These are phyloP conservation scores for Cicer pinnatifidum DNA, from an alignment of 306 rosid genomes.

Conservation along the genomic window DNA sequence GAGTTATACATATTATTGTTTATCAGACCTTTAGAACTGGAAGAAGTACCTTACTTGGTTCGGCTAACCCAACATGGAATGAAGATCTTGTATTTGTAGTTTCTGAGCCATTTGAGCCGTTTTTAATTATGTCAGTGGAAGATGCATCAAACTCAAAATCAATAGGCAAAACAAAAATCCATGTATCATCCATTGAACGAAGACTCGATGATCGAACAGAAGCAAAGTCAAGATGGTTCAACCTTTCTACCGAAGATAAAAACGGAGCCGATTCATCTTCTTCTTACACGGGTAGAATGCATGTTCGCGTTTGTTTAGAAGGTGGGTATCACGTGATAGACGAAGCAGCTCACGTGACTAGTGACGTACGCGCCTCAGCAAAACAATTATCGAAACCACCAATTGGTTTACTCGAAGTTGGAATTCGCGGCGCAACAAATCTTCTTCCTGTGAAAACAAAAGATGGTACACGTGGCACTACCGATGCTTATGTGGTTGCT, in stretches of 20 bases:
- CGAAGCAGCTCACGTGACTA: slow-evolving; percentile 85
- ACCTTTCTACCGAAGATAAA: slow-evolving; percentile 57
- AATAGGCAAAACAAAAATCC: slow-evolving; percentile 65
- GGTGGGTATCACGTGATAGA: slow-evolving; percentile 94
- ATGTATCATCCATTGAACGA: slow-evolving; percentile 68
- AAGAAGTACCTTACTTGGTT: slow-evolving; percentile 49
- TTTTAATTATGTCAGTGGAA: slow-evolving; percentile 58
- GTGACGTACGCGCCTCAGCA: slow-evolving; percentile 74
- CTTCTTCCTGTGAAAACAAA: slow-evolving; percentile 75
- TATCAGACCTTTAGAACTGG: slow-evolving; percentile 71
- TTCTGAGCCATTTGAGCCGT: slow-evolving; percentile 91
- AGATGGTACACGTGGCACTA: slow-evolving; percentile 73
- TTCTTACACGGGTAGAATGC: slow-evolving; percentile 69
- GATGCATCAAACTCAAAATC: slow-evolving; percentile 52
- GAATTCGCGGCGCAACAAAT: slow-evolving; percentile 78
- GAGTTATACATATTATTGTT: no score
- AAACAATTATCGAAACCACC: slow-evolving; percentile 70
- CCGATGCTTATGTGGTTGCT: slow-evolving; percentile 79
- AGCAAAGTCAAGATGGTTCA: slow-evolving; percentile 81
- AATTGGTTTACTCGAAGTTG: slow-evolving; percentile 78
- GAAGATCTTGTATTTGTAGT: slow-evolving; percentile 80
- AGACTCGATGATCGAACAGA: slow-evolving; percentile 61
- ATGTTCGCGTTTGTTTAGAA: slow-evolving; percentile 72
- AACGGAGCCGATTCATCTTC: slow-evolving; percentile 31
- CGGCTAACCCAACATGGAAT: slow-evolving; percentile 75